phyloP scores from a whole-genome alignment of 176 grass and related monocot genomes.

The Poa pratensis region DNA sequence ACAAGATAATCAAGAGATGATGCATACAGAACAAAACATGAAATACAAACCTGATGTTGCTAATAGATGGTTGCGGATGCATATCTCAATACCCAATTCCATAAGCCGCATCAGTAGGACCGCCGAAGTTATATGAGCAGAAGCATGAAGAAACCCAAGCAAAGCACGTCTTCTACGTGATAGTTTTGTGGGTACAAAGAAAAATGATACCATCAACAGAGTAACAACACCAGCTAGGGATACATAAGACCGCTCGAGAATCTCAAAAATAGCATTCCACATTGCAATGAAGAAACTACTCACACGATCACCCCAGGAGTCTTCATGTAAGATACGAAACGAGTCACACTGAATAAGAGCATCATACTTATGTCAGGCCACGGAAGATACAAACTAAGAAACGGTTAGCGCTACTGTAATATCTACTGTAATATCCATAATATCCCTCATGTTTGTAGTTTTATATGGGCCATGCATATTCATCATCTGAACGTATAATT shows the following conservation, averaged over 20 bases:
- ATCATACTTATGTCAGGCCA: constrained; percentile 43
- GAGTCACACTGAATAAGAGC: constrained; percentile 68
- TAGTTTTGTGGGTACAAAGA: constrained; percentile 94
- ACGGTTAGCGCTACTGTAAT: no score
- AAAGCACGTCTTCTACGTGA: constrained; percentile 76
- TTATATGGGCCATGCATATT: no score
- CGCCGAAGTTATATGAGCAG: constrained; percentile 83
- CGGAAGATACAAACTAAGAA: constrained; percentile 23
- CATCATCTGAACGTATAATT: no score
- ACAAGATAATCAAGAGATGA: constrained; percentile 10
- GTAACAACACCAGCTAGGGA: constrained; percentile 66
- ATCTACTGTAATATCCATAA: neutral
- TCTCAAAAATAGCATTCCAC: constrained; percentile 85
- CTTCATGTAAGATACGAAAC: constrained; percentile 71
- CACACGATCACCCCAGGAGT: constrained; percentile 72
- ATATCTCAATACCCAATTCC: constrained; percentile 98
- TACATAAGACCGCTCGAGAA: constrained; percentile 85
- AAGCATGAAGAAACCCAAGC: constrained; percentile 89
- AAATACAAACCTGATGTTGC: constrained; percentile 82
- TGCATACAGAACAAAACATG: neutral
- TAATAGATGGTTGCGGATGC: constrained; percentile 82
- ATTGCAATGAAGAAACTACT: constrained; percentile 76
- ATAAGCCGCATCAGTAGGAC: constrained; percentile 88
- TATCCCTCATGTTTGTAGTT: no score
- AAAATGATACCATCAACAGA: constrained; percentile 78